These are phyloP conservation scores for Acacia concinna DNA, from an alignment of 331 rosid genomes.

Conservation along the genomic window DNA sequence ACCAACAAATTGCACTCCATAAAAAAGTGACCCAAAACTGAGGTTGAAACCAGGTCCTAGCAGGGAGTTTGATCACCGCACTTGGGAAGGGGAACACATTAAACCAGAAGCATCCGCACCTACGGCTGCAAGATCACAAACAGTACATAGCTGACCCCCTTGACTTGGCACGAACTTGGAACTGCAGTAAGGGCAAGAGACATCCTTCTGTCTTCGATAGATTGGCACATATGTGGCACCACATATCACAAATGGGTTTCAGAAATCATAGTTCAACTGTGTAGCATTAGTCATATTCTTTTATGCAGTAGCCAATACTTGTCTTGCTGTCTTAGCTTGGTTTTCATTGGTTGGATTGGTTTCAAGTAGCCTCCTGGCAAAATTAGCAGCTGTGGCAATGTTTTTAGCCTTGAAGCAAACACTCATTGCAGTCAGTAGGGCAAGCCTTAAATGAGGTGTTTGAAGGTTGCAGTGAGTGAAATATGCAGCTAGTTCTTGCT, in stretches of 20 bases:
- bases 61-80: slow-evolving; percentile 54
- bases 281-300: slow-evolving; percentile 76
- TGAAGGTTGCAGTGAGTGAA: slow-evolving; percentile 98
- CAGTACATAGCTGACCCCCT: slow-evolving; percentile 83
- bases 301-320: slow-evolving; percentile 90
- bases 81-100: slow-evolving; percentile 87
- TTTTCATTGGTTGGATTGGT: slow-evolving; percentile 77
- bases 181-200: slow-evolving; percentile 80
- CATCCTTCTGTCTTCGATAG: slow-evolving; percentile 93
- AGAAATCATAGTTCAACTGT: slow-evolving; percentile 85
- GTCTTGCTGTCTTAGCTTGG: slow-evolving; percentile 86
- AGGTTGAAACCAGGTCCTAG: slow-evolving; percentile 31
- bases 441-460: slow-evolving; percentile 86
- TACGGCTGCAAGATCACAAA: slow-evolving; percentile 82
- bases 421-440: slow-evolving; percentile 63
- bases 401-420: slow-evolving; percentile 78
- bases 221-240: slow-evolving; percentile 92
- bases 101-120: slow-evolving; percentile 97
- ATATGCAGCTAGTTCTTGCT: slow-evolving; percentile 96
- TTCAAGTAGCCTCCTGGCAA: slow-evolving; percentile 89
- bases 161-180: slow-evolving; percentile 81
- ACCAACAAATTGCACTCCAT: slow-evolving; percentile 17
- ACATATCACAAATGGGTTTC: slow-evolving; percentile 92
- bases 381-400: slow-evolving; percentile 82
- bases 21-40: slow-evolving; percentile 33